Evolutionary conservation across 2,329 filamentous ascomycete species (phyloP).

Genomic region (Amylocarpus encephaloides): DNA sequence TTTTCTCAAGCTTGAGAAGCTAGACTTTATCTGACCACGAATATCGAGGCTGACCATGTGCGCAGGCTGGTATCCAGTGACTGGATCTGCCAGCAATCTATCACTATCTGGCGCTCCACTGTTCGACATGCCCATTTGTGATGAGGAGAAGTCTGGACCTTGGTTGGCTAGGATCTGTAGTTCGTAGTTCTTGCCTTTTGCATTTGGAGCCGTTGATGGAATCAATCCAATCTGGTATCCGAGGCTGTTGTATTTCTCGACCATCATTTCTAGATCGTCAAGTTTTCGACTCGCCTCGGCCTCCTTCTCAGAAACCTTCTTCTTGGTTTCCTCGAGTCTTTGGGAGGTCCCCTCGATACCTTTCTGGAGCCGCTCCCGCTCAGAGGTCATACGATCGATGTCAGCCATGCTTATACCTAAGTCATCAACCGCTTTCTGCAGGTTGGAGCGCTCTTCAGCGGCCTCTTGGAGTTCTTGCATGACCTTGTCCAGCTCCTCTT

Average conservation of each 20-base stretch:
- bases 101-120: slow-evolving; percentile 50
- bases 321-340: slow-evolving; percentile 79
- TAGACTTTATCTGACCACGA: slow-evolving; percentile 72
- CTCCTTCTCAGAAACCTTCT: slow-evolving; percentile 77
- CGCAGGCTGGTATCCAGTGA: slow-evolving; percentile 82
- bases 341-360: slow-evolving; percentile 71
- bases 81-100: slow-evolving; percentile 72
- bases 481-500: slow-evolving; percentile 78
- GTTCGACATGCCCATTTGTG: slow-evolving; percentile 39
- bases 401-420: slow-evolving; percentile 96
- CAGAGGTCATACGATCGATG: slow-evolving; percentile 97
- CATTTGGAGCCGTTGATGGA: slow-evolving; percentile 75
- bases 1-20: slow-evolving; percentile 72
- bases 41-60: slow-evolving; percentile 87
- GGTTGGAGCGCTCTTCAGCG: slow-evolving; percentile 70
- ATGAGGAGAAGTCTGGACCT: slow-evolving; percentile 67
- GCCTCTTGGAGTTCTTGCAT: slow-evolving; percentile 68
- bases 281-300: slow-evolving; percentile 77
- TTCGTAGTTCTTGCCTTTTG: slow-evolving; percentile 80
- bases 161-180: slow-evolving; percentile 76
- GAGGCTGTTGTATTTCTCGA: slow-evolving; percentile 88
- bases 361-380: slow-evolving; percentile 87
- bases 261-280: slow-evolving; percentile 84
- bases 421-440: slow-evolving; percentile 83
- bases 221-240: slow-evolving; percentile 93